Conservation (phyloP, 495 filamentous ascomycete species). For the Hyaloscypha variabilis region DNA sequence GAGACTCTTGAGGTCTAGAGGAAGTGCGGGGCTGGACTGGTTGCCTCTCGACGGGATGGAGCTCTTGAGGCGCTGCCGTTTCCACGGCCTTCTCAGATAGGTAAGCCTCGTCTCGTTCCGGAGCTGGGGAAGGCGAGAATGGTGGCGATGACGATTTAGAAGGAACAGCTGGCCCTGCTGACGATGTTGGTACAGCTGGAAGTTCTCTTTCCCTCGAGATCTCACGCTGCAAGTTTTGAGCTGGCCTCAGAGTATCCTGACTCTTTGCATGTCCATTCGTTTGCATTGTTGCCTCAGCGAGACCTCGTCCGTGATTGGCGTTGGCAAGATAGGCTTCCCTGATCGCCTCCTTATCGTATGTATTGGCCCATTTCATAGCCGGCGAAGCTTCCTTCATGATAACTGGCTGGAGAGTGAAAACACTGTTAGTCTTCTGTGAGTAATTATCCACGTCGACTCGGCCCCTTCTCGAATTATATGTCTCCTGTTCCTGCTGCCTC, state of each 20-base stretch:
- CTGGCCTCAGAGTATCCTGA: conserved; percentile 29
- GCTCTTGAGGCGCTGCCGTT: conserved; percentile 22
- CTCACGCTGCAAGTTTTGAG: conserved; percentile 17
- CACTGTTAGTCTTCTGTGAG: conserved; percentile 83
- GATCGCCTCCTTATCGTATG: conserved; percentile 84
- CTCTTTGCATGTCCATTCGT: conserved; percentile 36
- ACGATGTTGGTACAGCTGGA: conserved; percentile 22
- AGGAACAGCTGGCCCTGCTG: conserved; percentile 20
- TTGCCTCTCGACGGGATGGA: conserved; percentile 24
- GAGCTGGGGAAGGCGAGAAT: conserved; percentile 31
- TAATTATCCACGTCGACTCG: conserved; percentile 54
- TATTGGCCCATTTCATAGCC: conserved; percentile 94
- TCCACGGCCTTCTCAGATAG: conserved; percentile 29
- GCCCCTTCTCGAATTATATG: conserved; percentile 46
- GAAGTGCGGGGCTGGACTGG: not conserved
- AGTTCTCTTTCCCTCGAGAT: conserved; percentile 25
- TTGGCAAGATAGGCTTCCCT: conserved; percentile 80
- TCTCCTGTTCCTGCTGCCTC: conserved; percentile 56
- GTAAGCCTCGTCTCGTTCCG: not conserved
- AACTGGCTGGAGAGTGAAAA: conserved; percentile 84
- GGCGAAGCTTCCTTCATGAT: conserved; percentile 87
- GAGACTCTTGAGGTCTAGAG: conserved; percentile 2
- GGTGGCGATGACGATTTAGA: conserved; percentile 19
- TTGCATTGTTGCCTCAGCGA: conserved; percentile 32
- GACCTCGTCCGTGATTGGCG: conserved; percentile 66